These are phyloP conservation scores for Fusarium acutatum DNA, from an alignment of 2,329 filamentous ascomycete genomes.

Conservation along the genomic window DNA sequence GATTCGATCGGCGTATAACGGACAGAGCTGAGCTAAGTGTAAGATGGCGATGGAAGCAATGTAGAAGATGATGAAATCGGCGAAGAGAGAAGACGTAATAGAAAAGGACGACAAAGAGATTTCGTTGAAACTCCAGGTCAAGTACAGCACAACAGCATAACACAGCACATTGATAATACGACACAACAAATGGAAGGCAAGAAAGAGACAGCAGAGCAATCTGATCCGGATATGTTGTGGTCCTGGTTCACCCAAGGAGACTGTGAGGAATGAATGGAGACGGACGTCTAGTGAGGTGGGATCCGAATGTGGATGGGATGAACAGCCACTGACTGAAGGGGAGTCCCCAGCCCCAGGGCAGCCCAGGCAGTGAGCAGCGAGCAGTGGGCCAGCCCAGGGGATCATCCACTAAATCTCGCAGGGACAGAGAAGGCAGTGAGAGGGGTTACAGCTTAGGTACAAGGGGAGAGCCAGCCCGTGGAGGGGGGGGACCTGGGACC, in stretches of 20 bases:
- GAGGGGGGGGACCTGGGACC: background rate
- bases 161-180: background rate
- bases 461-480: conserved; percentile 4
- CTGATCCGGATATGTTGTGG: conserved; percentile 33
- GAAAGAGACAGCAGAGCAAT: conserved; percentile 28
- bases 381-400: conserved; percentile 9
- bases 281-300: conserved; percentile 13
- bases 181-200: conserved; percentile 19
- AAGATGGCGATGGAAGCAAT: conserved; percentile 8
- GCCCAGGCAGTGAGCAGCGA: background rate
- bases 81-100: conserved; percentile 10
- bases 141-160: background rate
- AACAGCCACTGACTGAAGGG: conserved; percentile 29
- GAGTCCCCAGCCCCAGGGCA: conserved; percentile 7
- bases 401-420: conserved; percentile 31
- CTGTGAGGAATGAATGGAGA: conserved; percentile 38
- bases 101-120: conserved; percentile 13
- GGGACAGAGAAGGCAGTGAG: conserved; percentile 4
- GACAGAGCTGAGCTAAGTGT: conserved; percentile 9
- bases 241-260: conserved; percentile 31
- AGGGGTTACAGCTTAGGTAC: conserved; percentile 28
- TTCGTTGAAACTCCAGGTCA: background rate
- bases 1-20: conserved; percentile 23
- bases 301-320: conserved; percentile 39
- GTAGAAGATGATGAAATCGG: background rate